Base-by-base conservation (phyloP, 345 rosid species). In the Corchorus olitorius region DNA sequence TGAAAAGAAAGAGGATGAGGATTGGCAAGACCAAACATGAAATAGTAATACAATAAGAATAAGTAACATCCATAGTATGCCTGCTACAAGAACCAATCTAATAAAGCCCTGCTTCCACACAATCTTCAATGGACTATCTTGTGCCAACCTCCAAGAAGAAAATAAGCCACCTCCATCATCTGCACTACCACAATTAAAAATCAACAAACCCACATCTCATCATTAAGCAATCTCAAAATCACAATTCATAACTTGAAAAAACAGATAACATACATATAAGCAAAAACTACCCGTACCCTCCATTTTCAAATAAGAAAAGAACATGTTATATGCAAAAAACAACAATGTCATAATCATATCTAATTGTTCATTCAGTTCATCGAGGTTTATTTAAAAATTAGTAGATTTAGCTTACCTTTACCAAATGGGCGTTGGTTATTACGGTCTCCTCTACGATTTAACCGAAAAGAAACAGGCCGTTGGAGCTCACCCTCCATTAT, bases 11-110 rank as follows among this genome's bases (percentile, higher is more conserved):
- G 88, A 77, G 39, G 85, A 74, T 0, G 97, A 87, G 82, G 98
- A 88, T 63, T 90, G 97, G 76, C 97, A 94, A 66, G 97, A 90
- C 97, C 98, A 94, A 59, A 94, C 76, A 74, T 92, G 99, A 82
- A 96, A 87, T 50, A 92, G 73, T 33, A 89, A 75, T 1, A 84
- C 94, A 77, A 84, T 11, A 60, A 96, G 92, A 79, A 96, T 91
- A 67, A 94, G 93, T 10, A 96, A 74, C 97, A 92, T 91, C 99
- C 94, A 96, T 41, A 87, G 68, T 52, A 96, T 89, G 87, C 92
- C 97, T 0, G 81, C 98, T 1, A 94, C 94, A 43, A 94, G 86
- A 82, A 92, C 87, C 87, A 96, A 83, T 19, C 92, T 87, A 63
- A 91, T 34, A 82, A 96, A 91, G 35, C 99, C 98, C 2, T 81